Evolutionary conservation across 768 basidiomycete genomes (phyloP).

Genomic region (Calvatia gigantea): DNA sequence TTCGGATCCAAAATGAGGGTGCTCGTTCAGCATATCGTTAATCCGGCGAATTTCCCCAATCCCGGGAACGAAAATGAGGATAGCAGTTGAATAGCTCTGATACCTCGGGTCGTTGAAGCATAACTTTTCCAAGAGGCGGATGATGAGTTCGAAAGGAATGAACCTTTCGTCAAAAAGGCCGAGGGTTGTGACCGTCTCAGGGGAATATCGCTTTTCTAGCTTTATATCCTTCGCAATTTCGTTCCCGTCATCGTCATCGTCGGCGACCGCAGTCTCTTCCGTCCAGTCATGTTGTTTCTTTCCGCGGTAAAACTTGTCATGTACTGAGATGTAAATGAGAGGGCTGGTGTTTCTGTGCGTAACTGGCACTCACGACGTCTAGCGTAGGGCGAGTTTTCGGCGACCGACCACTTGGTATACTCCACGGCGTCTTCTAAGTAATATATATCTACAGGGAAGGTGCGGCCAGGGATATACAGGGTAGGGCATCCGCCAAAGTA

Average conservation of each 20-base stretch:
- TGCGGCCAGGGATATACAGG: constrained; percentile 88
- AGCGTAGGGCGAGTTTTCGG: constrained; percentile 80
- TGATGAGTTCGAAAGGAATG: constrained; percentile 89
- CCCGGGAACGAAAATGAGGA: constrained; percentile 93
- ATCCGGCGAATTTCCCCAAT: constrained; percentile 89
- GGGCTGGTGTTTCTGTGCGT: neutral
- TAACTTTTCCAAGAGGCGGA: constrained; percentile 76
- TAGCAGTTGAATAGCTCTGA: constrained; percentile 64
- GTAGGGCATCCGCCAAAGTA: constrained; percentile 88
- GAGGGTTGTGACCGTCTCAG: constrained; percentile 69
- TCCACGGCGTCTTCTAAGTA: constrained; percentile 94
- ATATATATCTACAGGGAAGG: constrained; percentile 84
- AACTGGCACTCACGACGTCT: constrained; percentile 48
- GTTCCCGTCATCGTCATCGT: constrained; percentile 68
- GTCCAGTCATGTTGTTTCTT: constrained; percentile 74
- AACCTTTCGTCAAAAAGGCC: constrained; percentile 84
- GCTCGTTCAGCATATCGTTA: constrained; percentile 76
- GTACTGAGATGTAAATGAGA: constrained; percentile 32
- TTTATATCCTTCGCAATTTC: constrained; percentile 38
- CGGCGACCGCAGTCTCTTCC: constrained; percentile 53
- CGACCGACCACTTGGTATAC: constrained; percentile 71
- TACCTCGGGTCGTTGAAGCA: constrained; percentile 65
- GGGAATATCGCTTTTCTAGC: constrained; percentile 78
- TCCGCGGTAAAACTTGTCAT: constrained; percentile 60
- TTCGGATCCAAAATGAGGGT: constrained; percentile 63